phyloP scores from a whole-genome alignment of 495 filamentous ascomycete genomes.

The Extremus antarcticus region DNA sequence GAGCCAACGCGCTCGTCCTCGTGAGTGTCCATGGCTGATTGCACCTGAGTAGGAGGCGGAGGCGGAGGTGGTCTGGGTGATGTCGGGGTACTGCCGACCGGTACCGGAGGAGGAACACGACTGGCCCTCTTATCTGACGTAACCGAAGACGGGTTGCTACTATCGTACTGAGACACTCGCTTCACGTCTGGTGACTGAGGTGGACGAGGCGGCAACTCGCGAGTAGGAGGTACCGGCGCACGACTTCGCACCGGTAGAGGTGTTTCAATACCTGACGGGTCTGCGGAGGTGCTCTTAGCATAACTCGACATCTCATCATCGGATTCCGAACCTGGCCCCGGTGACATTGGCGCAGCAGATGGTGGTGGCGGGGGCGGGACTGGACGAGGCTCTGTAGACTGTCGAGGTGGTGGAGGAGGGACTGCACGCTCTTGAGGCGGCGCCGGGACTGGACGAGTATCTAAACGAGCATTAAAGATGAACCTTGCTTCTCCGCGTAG shows the following conservation, averaged over 20 bases:
- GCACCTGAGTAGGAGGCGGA: slow-evolving; percentile 49
- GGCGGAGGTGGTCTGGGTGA: slow-evolving; percentile 68
- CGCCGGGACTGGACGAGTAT: slow-evolving; percentile 39
- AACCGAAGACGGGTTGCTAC: slow-evolving; percentile 10
- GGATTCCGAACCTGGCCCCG: slow-evolving; percentile 73
- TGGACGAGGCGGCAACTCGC: slow-evolving; percentile 31
- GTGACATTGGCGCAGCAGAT: slow-evolving; percentile 47
- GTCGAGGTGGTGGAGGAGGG: slow-evolving; percentile 45
- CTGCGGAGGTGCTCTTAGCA: slow-evolving; percentile 39
- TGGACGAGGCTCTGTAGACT: slow-evolving; percentile 23
- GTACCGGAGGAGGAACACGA: slow-evolving; percentile 35
- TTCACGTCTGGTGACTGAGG: slow-evolving; percentile 26
- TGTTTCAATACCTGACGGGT: slow-evolving; percentile 33
- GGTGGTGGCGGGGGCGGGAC: slow-evolving; percentile 55
- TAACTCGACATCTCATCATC: slow-evolving; percentile 85
- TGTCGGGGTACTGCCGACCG: slow-evolving; percentile 29
- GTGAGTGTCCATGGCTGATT: slow-evolving; percentile 36
- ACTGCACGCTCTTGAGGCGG: slow-evolving; percentile 31
- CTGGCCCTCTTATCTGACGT: slow-evolving; percentile 39
- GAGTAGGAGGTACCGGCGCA: slow-evolving; percentile 31
- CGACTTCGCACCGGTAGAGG: slow-evolving; percentile 30
- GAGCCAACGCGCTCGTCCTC: slow-evolving; percentile 65
- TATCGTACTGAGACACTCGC: slow-evolving; percentile 23
- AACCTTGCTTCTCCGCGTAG: not conserved
- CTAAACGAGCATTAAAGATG: slow-evolving; percentile 17